Evolutionary conservation across 1,139 yeast species (phyloP).

Genomic region (Saccharomycopsis phalli): DNA sequence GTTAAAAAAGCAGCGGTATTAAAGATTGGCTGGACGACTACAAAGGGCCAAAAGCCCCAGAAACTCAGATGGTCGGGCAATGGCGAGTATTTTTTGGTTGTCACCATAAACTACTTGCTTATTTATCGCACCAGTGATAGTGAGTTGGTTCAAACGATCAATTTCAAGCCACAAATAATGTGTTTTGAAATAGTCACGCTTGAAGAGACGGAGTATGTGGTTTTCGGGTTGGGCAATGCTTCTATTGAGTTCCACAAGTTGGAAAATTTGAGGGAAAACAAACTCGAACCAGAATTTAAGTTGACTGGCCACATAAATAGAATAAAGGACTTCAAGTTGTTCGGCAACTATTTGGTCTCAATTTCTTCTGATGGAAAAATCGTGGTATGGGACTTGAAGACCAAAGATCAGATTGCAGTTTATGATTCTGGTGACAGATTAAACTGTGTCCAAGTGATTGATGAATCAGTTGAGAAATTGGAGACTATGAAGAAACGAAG

Average conservation of each 20-base stretch:
- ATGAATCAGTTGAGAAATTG: slow-evolving; percentile 69
- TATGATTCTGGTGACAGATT: slow-evolving; percentile 90
- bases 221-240: slow-evolving; percentile 69
- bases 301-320: slow-evolving; percentile 78
- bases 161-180: slow-evolving; percentile 51
- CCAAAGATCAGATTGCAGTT: slow-evolving; percentile 76
- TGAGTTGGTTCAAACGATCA: slow-evolving; percentile 41
- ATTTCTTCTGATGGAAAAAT: slow-evolving; percentile 91
- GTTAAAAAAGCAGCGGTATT: slow-evolving; percentile 88
- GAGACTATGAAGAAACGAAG: slow-evolving; percentile 64
- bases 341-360: slow-evolving; percentile 55
- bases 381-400: slow-evolving; percentile 74
- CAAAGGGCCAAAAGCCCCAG: slow-evolving; percentile 61
- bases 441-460: slow-evolving; percentile 73
- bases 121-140: slow-evolving; percentile 62
- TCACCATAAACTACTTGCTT: slow-evolving; percentile 54
- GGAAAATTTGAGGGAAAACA: slow-evolving; percentile 23
- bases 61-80: slow-evolving; percentile 53
- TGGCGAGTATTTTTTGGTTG: slow-evolving; percentile 71
- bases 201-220: slow-evolving; percentile 45
- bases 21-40: slow-evolving; percentile 43
- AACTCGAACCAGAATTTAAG: slow-evolving; percentile 41
- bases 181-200: slow-evolving; percentile 46
- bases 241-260: slow-evolving; percentile 50
- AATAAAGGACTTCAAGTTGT: slow-evolving; percentile 65